Evolutionary conservation across 2,329 filamentous ascomycete species (phyloP).

Genomic region (Penicillium sp.): DNA sequence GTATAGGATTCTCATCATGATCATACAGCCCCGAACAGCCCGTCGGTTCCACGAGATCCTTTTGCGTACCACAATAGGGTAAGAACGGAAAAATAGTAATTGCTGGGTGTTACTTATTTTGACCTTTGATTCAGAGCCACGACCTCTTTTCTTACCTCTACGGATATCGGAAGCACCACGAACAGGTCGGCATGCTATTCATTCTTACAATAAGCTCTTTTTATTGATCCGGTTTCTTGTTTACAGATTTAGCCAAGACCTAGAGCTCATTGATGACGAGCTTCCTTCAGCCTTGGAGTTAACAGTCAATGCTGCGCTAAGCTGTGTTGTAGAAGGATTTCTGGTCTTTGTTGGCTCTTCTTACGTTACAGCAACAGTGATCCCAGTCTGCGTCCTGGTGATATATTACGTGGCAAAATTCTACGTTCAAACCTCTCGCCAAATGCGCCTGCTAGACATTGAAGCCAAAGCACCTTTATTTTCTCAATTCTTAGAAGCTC

Average conservation of each 20-base stretch:
- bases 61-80: conserved; percentile 20
- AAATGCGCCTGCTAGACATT: conserved; percentile 55
- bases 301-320: conserved; percentile 18
- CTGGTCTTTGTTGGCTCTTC: conserved; percentile 42
- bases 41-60: conserved; percentile 23
- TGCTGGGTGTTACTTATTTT: conserved; percentile 12
- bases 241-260: conserved; percentile 33
- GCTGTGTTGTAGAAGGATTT: conserved; percentile 32
- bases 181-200: conserved; percentile 13
- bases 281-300: conserved; percentile 28
- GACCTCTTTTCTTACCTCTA: conserved; percentile 31
- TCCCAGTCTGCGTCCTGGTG: conserved; percentile 39
- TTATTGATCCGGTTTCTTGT: neutral
- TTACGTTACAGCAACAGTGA: conserved; percentile 38
- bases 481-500: conserved; percentile 40
- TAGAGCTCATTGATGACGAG: conserved; percentile 32
- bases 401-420: conserved; percentile 48
- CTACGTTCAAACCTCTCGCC: conserved; percentile 52
- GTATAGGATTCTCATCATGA: conserved; percentile 19
- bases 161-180: conserved; percentile 21
- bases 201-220: neutral
- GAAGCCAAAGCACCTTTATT: conserved; percentile 56
- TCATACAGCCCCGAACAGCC: conserved; percentile 23
- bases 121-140: conserved; percentile 20
- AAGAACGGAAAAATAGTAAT: neutral